A percentile compares a stretch with the other conserved stretches of the same genome.
Evolutionary conservation across 441 rosid species (phyloP).

Genomic region (Daphne laureola): DNA sequence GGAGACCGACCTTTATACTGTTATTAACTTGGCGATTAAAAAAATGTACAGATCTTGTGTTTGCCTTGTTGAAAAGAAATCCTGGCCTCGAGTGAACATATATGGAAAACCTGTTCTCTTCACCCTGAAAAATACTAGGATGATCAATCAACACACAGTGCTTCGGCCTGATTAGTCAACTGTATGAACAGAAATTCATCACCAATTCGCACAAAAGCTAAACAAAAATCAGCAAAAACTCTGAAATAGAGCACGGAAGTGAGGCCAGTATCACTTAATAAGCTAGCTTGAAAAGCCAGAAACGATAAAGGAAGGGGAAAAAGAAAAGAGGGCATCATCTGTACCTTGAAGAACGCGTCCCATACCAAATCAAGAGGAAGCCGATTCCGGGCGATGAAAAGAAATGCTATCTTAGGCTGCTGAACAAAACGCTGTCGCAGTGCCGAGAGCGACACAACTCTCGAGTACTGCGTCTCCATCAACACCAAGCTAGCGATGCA

Average conservation of each 20-base stretch:
- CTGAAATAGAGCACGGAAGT: not conserved
- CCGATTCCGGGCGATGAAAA: slow-evolving; percentile 79
- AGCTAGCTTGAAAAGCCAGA: not conserved
- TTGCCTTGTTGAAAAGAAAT: slow-evolving; percentile 70
- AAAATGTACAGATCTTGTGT: slow-evolving; percentile 69
- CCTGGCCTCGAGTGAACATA: slow-evolving; percentile 96
- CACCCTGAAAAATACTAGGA: slow-evolving; percentile 45
- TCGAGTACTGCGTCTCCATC: slow-evolving; percentile 52
- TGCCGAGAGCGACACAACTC: slow-evolving; percentile 33
- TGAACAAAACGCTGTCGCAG: slow-evolving; percentile 30
- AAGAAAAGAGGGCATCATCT: not conserved
- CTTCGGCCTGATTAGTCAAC: not conserved
- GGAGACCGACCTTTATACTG: slow-evolving; percentile 64
- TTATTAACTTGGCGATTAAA: slow-evolving; percentile 78
- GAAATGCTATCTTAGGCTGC: slow-evolving; percentile 62
- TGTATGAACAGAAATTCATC: no score
- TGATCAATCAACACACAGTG: no score
- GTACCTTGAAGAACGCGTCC: slow-evolving; percentile 75
- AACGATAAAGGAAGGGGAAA: not conserved
- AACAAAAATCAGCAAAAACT: not conserved
- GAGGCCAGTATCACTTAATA: no score
- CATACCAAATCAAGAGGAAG: slow-evolving; percentile 81
- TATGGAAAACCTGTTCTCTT: slow-evolving; percentile 67
- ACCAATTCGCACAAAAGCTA: not conserved
- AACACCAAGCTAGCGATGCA: slow-evolving; percentile 48